phyloP scores from a whole-genome alignment of 352 stramenopile species.

The Nothophytophthora sp. region DNA sequence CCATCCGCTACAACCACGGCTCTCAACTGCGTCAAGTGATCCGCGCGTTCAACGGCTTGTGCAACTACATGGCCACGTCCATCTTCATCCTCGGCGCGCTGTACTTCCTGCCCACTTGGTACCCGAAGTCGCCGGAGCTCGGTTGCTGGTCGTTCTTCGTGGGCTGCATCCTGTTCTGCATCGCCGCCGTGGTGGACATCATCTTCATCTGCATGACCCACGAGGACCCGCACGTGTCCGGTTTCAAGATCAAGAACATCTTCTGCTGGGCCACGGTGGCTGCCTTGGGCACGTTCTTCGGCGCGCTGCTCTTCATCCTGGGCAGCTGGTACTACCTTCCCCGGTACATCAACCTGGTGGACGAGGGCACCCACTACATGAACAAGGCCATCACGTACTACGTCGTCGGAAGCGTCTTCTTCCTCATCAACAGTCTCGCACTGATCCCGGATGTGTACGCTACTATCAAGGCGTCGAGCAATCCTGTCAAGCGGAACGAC shows the following conservation, averaged over 20 bases:
- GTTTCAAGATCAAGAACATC: conserved; percentile 59
- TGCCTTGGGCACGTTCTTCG: conserved; percentile 57
- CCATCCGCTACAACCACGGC: conserved; percentile 59
- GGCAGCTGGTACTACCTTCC: conserved; percentile 85
- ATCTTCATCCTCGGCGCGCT: conserved; percentile 80
- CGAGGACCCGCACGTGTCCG: conserved; percentile 40
- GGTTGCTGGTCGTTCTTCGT: conserved; percentile 80
- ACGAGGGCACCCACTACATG: conserved; percentile 65
- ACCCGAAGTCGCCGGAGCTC: conserved; percentile 60
- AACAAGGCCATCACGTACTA: conserved; percentile 80
- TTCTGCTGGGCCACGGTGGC: conserved; percentile 52
- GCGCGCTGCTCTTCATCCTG: conserved; percentile 73
- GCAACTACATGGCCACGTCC: conserved; percentile 66
- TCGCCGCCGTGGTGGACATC: conserved; percentile 61
- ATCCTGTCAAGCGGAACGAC: conserved; percentile 8
- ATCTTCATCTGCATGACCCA: conserved; percentile 67
- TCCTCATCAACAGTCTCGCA: conserved; percentile 71
- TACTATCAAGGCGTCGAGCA: conserved; percentile 35
- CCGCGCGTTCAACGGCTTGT: conserved; percentile 58
- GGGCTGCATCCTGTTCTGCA: conserved; percentile 66
- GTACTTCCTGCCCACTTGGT: conserved; percentile 81
- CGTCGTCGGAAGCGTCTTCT: conserved; percentile 73
- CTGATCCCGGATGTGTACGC: conserved; percentile 55
- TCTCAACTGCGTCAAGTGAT: conserved; percentile 48
- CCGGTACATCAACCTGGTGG: conserved; percentile 63